A percentile compares a stretch with the other conserved stretches of the same genome.
Evolutionary conservation across 2,329 filamentous ascomycete genomes (phyloP).

Genomic region (Emydomyces testavorans): DNA sequence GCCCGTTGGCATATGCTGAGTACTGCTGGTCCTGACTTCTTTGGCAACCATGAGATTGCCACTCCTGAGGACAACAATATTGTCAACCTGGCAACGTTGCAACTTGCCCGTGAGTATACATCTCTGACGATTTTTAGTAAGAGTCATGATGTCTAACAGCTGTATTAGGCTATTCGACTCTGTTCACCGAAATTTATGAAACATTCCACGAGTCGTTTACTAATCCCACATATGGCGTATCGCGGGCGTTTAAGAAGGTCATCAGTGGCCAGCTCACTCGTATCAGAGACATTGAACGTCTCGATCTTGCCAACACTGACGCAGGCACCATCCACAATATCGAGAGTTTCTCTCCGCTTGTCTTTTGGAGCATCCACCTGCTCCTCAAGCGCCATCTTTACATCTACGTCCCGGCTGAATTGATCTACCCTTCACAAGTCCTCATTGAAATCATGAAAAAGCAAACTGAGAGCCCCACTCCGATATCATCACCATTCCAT

Average conservation of each 20-base stretch:
- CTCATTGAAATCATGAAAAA: constrained; percentile 33
- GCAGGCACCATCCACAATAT: constrained; percentile 23
- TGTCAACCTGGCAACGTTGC: constrained; percentile 27
- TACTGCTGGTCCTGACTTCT: constrained; percentile 30
- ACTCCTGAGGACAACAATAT: constrained; percentile 31
- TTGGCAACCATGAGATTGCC: constrained; percentile 30
- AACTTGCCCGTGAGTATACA: constrained; percentile 30
- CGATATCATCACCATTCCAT: constrained; percentile 31
- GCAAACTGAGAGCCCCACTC: constrained; percentile 19
- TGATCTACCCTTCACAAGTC: constrained; percentile 32
- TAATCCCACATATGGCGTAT: constrained; percentile 27
- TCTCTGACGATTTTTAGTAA: background rate
- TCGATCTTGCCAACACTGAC: constrained; percentile 22
- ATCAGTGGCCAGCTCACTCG: constrained; percentile 30
- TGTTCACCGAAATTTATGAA: constrained; percentile 26
- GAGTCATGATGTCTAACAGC: background rate
- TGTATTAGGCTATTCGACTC: constrained; percentile 26
- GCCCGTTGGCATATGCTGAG: constrained; percentile 35
- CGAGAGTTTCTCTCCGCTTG: constrained; percentile 31
- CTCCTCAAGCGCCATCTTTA: constrained; percentile 35
- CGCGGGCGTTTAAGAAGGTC: constrained; percentile 29
- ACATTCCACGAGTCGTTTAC: constrained; percentile 27
- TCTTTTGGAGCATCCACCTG: constrained; percentile 35
- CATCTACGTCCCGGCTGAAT: constrained; percentile 33
- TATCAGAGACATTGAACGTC: constrained; percentile 28